phyloP scores from a whole-genome alignment of 768 basidiomycete genomes.

The Boletus rubescentipes region DNA sequence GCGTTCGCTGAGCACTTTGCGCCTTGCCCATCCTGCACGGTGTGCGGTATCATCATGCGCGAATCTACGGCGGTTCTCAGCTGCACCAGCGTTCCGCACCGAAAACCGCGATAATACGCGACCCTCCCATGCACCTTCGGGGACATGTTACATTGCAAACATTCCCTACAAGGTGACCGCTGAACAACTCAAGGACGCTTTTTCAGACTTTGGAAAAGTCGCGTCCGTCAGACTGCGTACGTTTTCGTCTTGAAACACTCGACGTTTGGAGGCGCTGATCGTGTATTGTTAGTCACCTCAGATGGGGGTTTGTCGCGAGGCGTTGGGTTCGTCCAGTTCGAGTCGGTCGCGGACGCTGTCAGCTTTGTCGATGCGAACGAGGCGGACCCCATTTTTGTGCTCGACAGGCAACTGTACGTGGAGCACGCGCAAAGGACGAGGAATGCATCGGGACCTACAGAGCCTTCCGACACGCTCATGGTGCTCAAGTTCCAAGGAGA shows the following conservation, averaged over 20 bases:
- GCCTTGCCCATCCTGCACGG: background rate
- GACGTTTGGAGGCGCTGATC: background rate
- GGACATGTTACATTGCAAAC: constrained; percentile 48
- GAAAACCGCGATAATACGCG: background rate
- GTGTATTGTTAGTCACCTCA: constrained; percentile 14
- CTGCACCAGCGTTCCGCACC: constrained; percentile 6
- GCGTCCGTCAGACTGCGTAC: constrained; percentile 39
- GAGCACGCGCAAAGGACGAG: constrained; percentile 35
- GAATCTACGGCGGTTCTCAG: constrained; percentile 21
- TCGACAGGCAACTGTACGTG: constrained; percentile 44
- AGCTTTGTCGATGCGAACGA: constrained; percentile 34
- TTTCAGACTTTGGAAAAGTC: constrained; percentile 45
- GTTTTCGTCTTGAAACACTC: constrained; percentile 19
- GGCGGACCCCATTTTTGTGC: constrained; percentile 49
- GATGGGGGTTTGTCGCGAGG: constrained; percentile 42
- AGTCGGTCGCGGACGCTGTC: constrained; percentile 36
- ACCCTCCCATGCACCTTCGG: constrained; percentile 28
- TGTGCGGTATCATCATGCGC: background rate
- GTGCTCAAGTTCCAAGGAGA: constrained; percentile 26
- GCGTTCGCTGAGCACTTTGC: constrained; percentile 17
- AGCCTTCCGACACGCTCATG: constrained; percentile 34
- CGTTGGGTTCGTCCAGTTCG: constrained; percentile 47
- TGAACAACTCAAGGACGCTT: constrained; percentile 40
- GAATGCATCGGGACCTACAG: background rate
- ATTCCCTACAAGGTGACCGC: constrained; percentile 49